Evolutionary conservation across 768 basidiomycete genomes (phyloP).

Genomic region (Suillus bovinus): DNA sequence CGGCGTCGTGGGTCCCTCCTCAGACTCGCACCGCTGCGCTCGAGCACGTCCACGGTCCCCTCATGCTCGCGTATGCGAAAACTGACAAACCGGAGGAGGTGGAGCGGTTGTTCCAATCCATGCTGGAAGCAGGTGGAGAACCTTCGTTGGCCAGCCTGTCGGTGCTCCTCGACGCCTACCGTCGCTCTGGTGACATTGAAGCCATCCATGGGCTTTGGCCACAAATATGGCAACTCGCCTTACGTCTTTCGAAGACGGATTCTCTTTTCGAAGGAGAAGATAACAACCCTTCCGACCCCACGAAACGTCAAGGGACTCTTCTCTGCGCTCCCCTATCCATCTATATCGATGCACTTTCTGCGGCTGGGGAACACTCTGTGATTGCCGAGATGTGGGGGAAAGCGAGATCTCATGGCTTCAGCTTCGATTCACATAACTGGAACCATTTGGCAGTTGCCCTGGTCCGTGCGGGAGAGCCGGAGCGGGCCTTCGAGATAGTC

Average conservation of each 20-base stretch:
- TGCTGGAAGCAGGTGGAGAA: constrained; percentile 52
- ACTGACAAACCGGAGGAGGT: constrained; percentile 50
- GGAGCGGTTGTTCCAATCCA: constrained; percentile 54
- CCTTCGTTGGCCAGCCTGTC: constrained; percentile 63
- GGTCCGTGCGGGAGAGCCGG: constrained; percentile 77
- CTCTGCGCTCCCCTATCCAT: constrained; percentile 80
- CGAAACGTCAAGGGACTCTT: constrained; percentile 47
- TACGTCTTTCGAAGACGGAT: constrained; percentile 38
- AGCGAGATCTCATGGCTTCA: constrained; percentile 62
- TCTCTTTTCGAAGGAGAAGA: constrained; percentile 33
- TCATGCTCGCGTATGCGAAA: constrained; percentile 53
- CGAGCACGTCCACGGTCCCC: constrained; percentile 59
- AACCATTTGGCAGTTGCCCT: constrained; percentile 79
- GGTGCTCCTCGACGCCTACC: constrained; percentile 71
- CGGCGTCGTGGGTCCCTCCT: constrained; percentile 40
- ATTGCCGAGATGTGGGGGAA: constrained; percentile 68
- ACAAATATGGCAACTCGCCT: constrained; percentile 59
- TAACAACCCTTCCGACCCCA: constrained; percentile 8
- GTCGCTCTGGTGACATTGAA: constrained; percentile 54
- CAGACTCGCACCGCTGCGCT: constrained; percentile 45
- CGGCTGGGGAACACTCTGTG: constrained; percentile 57
- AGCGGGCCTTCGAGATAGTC: constrained; percentile 80
- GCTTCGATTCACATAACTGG: constrained; percentile 90
- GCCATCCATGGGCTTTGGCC: constrained; percentile 67
- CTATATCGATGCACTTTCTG: constrained; percentile 74